A percentile compares a stretch with the other conserved stretches of the same genome.
phyloP scores from a whole-genome alignment of 78 protist genomes.

The Parvularia atlantis region DNA sequence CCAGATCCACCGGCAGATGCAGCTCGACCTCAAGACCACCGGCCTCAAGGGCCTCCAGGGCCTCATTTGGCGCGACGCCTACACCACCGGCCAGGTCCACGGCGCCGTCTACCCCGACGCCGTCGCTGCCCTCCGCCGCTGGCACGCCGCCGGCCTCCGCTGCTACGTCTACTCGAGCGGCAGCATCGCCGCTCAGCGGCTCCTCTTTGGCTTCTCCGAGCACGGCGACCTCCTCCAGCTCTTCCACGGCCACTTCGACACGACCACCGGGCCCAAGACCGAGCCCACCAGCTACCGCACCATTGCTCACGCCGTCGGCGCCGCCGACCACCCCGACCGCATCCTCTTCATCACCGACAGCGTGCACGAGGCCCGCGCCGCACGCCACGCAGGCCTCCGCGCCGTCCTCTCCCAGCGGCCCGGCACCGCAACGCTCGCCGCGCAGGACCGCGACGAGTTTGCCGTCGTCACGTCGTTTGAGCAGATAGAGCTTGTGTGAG shows the following conservation, averaged over 20 bases:
- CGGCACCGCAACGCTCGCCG: too few relatives aligned
- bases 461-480: too few relatives aligned
- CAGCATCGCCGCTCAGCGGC: conserved; percentile 57
- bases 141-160: too few relatives aligned
- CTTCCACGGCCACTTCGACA: conserved; percentile 59
- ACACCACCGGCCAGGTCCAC: conserved; percentile 20
- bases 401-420: too few relatives aligned
- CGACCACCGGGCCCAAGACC: conserved; percentile 41
- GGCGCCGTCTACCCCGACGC: background rate
- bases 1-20: conserved; percentile 9
- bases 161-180: too few relatives aligned
- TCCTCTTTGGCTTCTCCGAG: conserved; percentile 41
- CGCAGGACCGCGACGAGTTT: too few relatives aligned
- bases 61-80: conserved; percentile 51
- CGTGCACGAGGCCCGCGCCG: conserved; percentile 44
- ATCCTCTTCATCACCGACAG: conserved; percentile 60
- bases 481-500: too few relatives aligned
- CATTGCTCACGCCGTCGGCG: conserved; percentile 22
- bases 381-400: conserved; percentile 27
- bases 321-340: background rate
- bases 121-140: too few relatives aligned
- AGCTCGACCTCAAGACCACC: conserved; percentile 50
- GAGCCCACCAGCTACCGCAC: conserved; percentile 27
- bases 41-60: conserved; percentile 67
- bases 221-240: conserved; percentile 32